Base-by-base conservation (phyloP, 768 basidiomycete genomes). In the Phylloporus rhodoxanthus region DNA sequence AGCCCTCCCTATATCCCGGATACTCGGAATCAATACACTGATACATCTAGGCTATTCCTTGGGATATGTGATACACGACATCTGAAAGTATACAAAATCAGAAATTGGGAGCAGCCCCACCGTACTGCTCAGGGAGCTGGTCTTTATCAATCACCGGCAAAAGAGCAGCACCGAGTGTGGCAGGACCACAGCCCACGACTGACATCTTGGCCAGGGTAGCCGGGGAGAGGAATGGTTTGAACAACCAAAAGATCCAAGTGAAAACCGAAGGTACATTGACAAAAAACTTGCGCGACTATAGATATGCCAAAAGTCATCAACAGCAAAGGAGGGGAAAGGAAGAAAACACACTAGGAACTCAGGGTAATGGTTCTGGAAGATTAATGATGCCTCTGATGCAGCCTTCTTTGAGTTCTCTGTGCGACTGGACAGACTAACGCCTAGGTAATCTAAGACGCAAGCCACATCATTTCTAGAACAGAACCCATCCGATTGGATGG, bases 211-310 rank as follows among this genome's bases (percentile, higher is more conserved):
- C 29, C 5, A 30, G 62, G n/a, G 89, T 91, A 25, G 77, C 77
- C 7, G 85, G 65, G 2, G 88, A 78, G 13, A 91, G 64, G 54
- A 91, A 62, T 0, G 87, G 76, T 62, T 84, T 91, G 75, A 91
- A 90, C 14, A 74, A 55, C 88, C 88, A 30, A 30, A 91, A 70
- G 88, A 91, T 75, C 87, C 88, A 91, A 34, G 81, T 77, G 57
- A 90, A 73, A 50, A 87, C 59, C 2, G 78, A 77, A 0, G 89
- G 89, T 11, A 91, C 87, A 58, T 87, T 88, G 60, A 91, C 37
- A 15, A 39, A 39, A n/a, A 39, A 39, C 21, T 39, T 39, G 38
- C 38, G 21, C 8, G 38, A 39, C 38, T 39, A 15, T 39, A 23
- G 1, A 21, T 2, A 23, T 3, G 5, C 7, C 15, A n/a, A 33